These are phyloP conservation scores for Magnolia kwangsiensis DNA, from an alignment of 164 flowering plant species.

Conservation along the genomic window DNA sequence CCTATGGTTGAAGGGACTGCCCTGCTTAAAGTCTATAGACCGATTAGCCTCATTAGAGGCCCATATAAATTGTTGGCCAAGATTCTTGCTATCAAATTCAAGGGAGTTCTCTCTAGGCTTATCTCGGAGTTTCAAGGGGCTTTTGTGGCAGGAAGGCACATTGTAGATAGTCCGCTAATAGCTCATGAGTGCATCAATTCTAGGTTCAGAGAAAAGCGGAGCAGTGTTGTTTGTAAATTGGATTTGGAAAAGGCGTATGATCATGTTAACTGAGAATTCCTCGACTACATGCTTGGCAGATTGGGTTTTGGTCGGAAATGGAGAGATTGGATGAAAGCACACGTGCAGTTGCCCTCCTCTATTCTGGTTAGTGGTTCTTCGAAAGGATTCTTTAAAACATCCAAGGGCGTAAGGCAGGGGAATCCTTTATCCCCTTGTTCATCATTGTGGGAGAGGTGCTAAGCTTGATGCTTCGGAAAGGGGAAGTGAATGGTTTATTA, in stretches of 20 bases:
- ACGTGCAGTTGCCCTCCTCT: neutral
- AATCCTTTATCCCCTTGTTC: neutral
- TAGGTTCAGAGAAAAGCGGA: neutral
- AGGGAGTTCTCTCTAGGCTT: neutral
- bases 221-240: neutral
- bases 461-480: too few relatives aligned
- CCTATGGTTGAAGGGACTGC: neutral
- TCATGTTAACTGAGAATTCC: neutral
- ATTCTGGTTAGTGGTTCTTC: neutral
- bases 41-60: neutral
- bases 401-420: neutral
- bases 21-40: neutral
- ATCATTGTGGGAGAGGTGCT: too few relatives aligned
- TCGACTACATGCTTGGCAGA: neutral
- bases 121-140: neutral
- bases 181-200: neutral
- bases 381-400: neutral
- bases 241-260: conserved; percentile 1
- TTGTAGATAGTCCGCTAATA: neutral
- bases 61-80: neutral
- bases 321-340: conserved; percentile 1
- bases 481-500: too few relatives aligned
- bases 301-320: neutral
- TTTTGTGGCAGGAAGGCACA: neutral
- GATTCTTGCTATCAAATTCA: neutral